Conservation (phyloP, 2,329 filamentous ascomycete genomes). For the Alternaria gansuensis region DNA sequence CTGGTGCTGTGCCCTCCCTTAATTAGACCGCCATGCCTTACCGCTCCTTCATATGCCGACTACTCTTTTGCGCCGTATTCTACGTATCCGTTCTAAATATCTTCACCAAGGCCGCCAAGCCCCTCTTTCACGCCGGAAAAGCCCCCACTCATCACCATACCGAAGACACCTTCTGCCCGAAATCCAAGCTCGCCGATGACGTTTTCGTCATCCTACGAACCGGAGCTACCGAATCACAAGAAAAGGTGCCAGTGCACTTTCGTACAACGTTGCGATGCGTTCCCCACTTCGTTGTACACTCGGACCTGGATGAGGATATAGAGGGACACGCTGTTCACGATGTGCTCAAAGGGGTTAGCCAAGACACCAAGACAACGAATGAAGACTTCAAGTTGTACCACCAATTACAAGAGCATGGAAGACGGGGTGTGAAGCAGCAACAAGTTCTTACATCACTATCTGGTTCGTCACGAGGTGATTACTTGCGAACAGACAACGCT, state of each 20-base stretch:
- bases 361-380: constrained; percentile 50
- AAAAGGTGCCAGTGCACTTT: constrained; percentile 67
- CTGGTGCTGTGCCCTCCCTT: constrained; percentile 29
- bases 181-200: constrained; percentile 56
- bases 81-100: constrained; percentile 49
- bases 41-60: constrained; percentile 45
- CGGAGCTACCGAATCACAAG: constrained; percentile 66
- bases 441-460: constrained; percentile 44
- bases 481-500: constrained; percentile 46
- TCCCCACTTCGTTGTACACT: constrained; percentile 65
- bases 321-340: constrained; percentile 60
- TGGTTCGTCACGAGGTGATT: constrained; percentile 48
- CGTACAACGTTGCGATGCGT: constrained; percentile 66
- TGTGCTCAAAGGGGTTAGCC: constrained; percentile 57
- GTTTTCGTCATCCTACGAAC: constrained; percentile 68
- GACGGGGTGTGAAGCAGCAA: constrained; percentile 52
- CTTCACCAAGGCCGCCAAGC: constrained; percentile 43
- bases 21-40: constrained; percentile 38
- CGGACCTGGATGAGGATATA: constrained; percentile 66
- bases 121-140: constrained; percentile 42
- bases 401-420: constrained; percentile 57
- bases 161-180: constrained; percentile 42
- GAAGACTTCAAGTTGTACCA: constrained; percentile 65
- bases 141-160: constrained; percentile 27
- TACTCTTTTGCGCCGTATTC: constrained; percentile 47